These are phyloP conservation scores for Aspergillus biplanus DNA, from an alignment of 495 filamentous ascomycete genomes.

Conservation along the genomic window DNA sequence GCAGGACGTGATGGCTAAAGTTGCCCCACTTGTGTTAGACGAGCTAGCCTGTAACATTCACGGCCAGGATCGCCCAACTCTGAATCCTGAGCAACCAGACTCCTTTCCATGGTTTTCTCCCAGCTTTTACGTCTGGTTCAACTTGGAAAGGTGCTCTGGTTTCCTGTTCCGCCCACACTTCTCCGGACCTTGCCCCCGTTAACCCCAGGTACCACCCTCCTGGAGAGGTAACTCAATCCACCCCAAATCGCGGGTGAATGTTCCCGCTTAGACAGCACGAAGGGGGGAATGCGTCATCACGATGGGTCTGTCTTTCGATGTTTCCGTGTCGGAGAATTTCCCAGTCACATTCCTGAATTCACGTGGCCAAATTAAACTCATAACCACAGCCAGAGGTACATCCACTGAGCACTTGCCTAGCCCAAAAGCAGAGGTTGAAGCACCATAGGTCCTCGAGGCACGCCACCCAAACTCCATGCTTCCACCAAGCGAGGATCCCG, in stretches of 20 bases:
- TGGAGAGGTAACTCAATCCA: not conserved
- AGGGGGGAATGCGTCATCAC: not conserved
- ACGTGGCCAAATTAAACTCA: conserved; percentile 13
- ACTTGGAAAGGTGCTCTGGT: no score
- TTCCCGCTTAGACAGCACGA: not conserved
- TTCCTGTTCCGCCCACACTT: no score
- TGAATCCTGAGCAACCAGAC: not conserved
- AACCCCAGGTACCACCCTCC: not conserved
- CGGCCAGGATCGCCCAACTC: not conserved
- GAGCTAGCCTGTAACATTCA: not conserved
- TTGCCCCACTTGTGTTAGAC: not conserved
- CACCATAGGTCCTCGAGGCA: not conserved
- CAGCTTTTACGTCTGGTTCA: not conserved
- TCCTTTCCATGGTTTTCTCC: not conserved
- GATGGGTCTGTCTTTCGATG: not conserved
- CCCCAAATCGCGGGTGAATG: not conserved
- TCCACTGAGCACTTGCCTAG: not conserved
- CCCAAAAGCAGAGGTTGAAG: not conserved
- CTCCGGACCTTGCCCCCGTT: not conserved
- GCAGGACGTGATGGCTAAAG: not conserved
- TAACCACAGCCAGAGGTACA: not conserved
- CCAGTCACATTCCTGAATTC: conserved; percentile 15
- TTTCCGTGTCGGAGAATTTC: conserved; percentile 12
- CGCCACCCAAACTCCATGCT: not conserved
- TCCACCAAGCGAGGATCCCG: conserved; percentile 2